Evolutionary conservation across 352 stramenopile genomes (phyloP).

Genomic region (Pythium rishiriense): DNA sequence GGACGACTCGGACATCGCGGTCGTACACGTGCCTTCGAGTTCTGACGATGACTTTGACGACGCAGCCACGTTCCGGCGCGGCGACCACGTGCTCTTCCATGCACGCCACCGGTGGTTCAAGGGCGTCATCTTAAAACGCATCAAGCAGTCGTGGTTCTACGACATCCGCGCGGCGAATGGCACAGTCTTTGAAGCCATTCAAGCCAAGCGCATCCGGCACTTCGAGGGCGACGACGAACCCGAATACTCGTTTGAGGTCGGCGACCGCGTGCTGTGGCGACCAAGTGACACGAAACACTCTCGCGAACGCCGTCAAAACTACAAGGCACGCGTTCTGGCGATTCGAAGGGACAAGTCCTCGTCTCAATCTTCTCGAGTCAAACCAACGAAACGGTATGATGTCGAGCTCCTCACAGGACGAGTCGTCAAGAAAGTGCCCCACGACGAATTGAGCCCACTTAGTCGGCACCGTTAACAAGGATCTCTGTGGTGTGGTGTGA

Average conservation of each 20-base stretch:
- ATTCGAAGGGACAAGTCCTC: not conserved
- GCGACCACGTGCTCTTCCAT: conserved; percentile 55
- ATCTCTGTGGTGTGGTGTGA: not conserved
- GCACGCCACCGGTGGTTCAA: conserved; percentile 35
- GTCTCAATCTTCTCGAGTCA: not conserved
- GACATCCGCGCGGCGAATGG: conserved; percentile 49
- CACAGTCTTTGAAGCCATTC: conserved; percentile 43
- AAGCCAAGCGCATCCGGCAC: conserved; percentile 45
- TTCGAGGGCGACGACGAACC: conserved; percentile 21
- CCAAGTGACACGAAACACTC: not conserved
- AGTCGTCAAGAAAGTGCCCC: conserved; percentile 41
- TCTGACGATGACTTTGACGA: conserved; percentile 28
- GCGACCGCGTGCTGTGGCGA: conserved; percentile 21
- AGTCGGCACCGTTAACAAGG: not conserved
- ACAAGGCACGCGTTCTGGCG: conserved; percentile 7
- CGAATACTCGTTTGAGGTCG: conserved; percentile 10
- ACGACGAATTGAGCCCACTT: conserved; percentile 36
- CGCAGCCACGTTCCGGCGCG: conserved; percentile 37
- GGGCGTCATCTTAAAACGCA: conserved; percentile 39
- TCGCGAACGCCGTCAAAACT: not conserved
- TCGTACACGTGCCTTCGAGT: conserved; percentile 6
- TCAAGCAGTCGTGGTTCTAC: conserved; percentile 56
- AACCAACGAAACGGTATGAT: conserved; percentile 23
- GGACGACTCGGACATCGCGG: conserved; percentile 11
- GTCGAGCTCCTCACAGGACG: conserved; percentile 49